These are phyloP conservation scores for Rhizopus arrhizus DNA, from an alignment of 371 early-diverging fungal species.

Conservation along the genomic window DNA sequence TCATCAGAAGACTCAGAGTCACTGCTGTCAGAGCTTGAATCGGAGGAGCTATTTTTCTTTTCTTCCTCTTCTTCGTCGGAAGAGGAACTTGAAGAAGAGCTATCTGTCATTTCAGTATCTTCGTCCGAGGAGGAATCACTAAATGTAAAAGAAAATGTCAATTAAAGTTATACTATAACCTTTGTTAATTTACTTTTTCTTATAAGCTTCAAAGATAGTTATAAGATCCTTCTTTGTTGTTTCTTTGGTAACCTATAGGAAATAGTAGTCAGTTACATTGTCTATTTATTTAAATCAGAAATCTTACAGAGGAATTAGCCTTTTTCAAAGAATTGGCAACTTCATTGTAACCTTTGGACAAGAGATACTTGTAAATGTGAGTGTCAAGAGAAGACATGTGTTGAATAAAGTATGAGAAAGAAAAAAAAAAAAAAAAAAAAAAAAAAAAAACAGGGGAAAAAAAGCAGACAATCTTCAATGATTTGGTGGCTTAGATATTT, in stretches of 20 bases:
- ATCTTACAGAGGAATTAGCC: conserved; percentile 28
- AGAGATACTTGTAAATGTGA: conserved; percentile 33
- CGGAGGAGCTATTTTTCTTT: too few species aligned
- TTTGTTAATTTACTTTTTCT: not conserved
- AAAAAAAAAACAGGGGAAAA: not conserved
- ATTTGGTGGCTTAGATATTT: not conserved
- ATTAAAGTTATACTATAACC: too few species aligned
- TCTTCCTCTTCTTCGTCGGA: not conserved
- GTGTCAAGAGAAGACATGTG: conserved; percentile 25
- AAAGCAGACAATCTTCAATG: not conserved
- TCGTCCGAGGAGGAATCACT: not conserved
- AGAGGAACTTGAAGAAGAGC: conserved; percentile 2
- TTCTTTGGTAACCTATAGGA: conserved; percentile 12
- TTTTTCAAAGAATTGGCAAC: conserved; percentile 33
- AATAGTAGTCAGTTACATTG: not conserved
- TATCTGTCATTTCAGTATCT: not conserved
- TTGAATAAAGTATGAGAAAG: not conserved
- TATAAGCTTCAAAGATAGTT: conserved; percentile 11
- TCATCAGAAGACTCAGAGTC: too few species aligned
- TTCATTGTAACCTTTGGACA: conserved; percentile 26
- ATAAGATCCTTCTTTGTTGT: conserved; percentile 20
- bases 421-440: conserved; percentile 7
- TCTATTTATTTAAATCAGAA: not conserved
- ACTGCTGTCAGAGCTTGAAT: too few species aligned
- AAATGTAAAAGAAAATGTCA: too few species aligned